Conservation (phyloP, 768 basidiomycete species). For the Filobasidium floriforme region DNA sequence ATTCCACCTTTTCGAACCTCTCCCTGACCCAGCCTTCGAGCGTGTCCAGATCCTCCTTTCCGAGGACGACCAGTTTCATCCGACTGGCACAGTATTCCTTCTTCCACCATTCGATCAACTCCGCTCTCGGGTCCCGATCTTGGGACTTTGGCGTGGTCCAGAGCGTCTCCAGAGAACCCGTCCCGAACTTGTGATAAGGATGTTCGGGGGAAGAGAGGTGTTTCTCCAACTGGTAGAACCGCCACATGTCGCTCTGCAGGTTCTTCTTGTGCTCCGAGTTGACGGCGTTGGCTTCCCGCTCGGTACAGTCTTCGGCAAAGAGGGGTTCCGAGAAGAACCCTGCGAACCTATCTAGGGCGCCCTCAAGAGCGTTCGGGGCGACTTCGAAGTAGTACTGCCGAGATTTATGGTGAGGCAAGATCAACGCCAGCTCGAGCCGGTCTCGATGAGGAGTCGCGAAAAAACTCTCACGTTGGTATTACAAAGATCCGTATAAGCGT, state of each 20-base stretch:
- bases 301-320: slow-evolving; percentile 52
- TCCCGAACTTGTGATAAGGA: slow-evolving; percentile 86
- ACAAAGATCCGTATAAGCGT: slow-evolving; percentile 84
- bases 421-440: slow-evolving; percentile 54
- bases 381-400: slow-evolving; percentile 59
- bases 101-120: slow-evolving; percentile 49
- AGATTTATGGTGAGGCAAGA: slow-evolving; percentile 33
- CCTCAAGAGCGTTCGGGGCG: slow-evolving; percentile 51
- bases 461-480: slow-evolving; percentile 60
- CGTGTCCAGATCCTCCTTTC: slow-evolving; percentile 43
- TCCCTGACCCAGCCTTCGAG: slow-evolving; percentile 41
- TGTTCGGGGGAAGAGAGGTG: slow-evolving; percentile 69
- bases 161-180: slow-evolving; percentile 56
- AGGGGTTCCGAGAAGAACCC: slow-evolving; percentile 88
- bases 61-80: slow-evolving; percentile 56
- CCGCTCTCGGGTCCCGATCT: slow-evolving; percentile 45
- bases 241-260: slow-evolving; percentile 67
- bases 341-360: slow-evolving; percentile 45
- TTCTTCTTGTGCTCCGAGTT: slow-evolving; percentile 82
- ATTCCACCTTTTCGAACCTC: slow-evolving; percentile 37
- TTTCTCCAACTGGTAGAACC: slow-evolving; percentile 92
- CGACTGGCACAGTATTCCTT: slow-evolving; percentile 46
- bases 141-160: slow-evolving; percentile 44
- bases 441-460: slow-evolving; percentile 65
- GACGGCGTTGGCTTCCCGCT: slow-evolving; percentile 68